phyloP scores from a whole-genome alignment of 352 stramenopile species.

The Phytophthora tentaculata region DNA sequence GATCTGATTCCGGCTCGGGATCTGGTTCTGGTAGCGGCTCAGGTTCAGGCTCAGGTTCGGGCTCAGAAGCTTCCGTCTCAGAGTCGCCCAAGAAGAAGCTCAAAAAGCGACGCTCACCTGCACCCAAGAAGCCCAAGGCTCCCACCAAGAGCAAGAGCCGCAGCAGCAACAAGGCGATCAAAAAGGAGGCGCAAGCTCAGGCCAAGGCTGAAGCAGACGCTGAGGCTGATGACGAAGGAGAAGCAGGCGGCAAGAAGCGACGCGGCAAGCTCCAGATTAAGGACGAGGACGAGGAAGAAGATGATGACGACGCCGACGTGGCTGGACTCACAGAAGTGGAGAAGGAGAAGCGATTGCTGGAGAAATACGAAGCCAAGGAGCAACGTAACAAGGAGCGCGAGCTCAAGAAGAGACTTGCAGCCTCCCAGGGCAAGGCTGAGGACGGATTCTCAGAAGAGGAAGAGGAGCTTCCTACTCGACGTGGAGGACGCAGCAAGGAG shows the following conservation, averaged over 20 bases:
- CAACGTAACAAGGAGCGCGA: constrained; percentile 85
- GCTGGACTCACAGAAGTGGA: constrained; percentile 84
- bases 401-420: constrained; percentile 81
- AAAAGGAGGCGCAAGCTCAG: constrained; percentile 47
- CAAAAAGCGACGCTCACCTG: constrained; percentile 45
- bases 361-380: constrained; percentile 87
- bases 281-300: constrained; percentile 51
- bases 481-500: constrained; percentile 64
- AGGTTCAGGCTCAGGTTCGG: constrained; percentile 39
- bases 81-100: constrained; percentile 53
- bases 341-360: constrained; percentile 87
- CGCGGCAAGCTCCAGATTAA: constrained; percentile 46
- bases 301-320: constrained; percentile 68
- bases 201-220: constrained; percentile 53
- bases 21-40: constrained; percentile 47
- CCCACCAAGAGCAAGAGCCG: constrained; percentile 39
- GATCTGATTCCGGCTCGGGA: constrained; percentile 42
- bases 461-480: constrained; percentile 56
- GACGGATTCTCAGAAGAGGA: constrained; percentile 46
- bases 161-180: constrained; percentile 24
- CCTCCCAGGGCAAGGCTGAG: constrained; percentile 52
- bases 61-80: constrained; percentile 31
- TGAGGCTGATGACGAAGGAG: constrained; percentile 68
- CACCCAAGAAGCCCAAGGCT: constrained; percentile 46
- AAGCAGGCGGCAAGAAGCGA: constrained; percentile 28